Percentiles rank a stretch among this genome's conserved stretches.
phyloP scores from a whole-genome alignment of 2,329 filamentous ascomycete species.

The Fusarium devonianum region DNA sequence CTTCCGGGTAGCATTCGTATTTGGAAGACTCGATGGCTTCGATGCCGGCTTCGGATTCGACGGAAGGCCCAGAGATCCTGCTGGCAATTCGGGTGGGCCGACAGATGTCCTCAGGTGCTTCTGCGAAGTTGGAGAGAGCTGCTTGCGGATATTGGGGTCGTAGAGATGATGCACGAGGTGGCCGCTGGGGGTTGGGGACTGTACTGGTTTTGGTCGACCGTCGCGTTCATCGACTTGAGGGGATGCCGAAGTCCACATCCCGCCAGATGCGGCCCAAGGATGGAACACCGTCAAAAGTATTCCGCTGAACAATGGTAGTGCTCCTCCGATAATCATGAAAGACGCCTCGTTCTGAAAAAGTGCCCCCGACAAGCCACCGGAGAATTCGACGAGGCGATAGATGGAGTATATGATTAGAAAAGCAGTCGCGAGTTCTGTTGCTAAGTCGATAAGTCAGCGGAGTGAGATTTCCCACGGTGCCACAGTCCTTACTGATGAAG shows the following conservation, averaged over 20 bases:
- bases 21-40: slow-evolving; percentile 19
- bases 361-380: slow-evolving; percentile 44
- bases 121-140: slow-evolving; percentile 41
- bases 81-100: slow-evolving; percentile 33
- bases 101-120: slow-evolving; percentile 22
- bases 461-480: not conserved
- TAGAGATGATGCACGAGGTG: slow-evolving; percentile 44
- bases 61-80: slow-evolving; percentile 43
- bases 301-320: slow-evolving; percentile 49
- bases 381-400: slow-evolving; percentile 51
- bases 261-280: slow-evolving; percentile 50
- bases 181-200: slow-evolving; percentile 29
- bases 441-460: slow-evolving; percentile 39
- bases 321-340: slow-evolving; percentile 51
- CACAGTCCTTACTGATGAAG: slow-evolving; percentile 51
- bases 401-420: slow-evolving; percentile 53
- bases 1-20: slow-evolving; percentile 21
- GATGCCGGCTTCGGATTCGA: slow-evolving; percentile 38
- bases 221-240: slow-evolving; percentile 37
- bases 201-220: slow-evolving; percentile 28
- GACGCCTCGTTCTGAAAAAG: slow-evolving; percentile 50
- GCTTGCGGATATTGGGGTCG: slow-evolving; percentile 46
- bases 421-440: slow-evolving; percentile 46
- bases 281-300: slow-evolving; percentile 48
- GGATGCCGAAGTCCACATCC: slow-evolving; percentile 51